Evolutionary conservation across 345 rosid genomes (phyloP).

Genomic region (Nasturtium officinale): DNA sequence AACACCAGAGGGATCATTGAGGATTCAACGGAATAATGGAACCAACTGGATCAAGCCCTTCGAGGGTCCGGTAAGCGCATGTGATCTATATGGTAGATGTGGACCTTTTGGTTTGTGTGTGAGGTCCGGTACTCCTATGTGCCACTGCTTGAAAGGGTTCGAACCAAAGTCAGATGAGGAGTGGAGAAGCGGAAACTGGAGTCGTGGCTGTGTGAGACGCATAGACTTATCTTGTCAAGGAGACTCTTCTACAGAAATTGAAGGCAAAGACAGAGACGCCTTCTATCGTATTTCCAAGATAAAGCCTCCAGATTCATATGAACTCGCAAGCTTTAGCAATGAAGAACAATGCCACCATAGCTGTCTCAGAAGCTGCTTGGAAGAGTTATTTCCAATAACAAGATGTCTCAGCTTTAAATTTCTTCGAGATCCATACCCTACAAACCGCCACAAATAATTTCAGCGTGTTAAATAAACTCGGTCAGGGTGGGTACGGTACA

Average conservation of each 20-base stretch:
- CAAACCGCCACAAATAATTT: slow-evolving; percentile 37
- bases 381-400: slow-evolving; percentile 34
- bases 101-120: slow-evolving; percentile 46
- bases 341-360: slow-evolving; percentile 34
- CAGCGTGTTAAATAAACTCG: slow-evolving; percentile 35
- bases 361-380: slow-evolving; percentile 45
- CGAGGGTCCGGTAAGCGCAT: slow-evolving; percentile 30
- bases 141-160: slow-evolving; percentile 45
- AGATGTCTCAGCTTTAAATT: slow-evolving; percentile 35
- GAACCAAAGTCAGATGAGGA: slow-evolving; percentile 38
- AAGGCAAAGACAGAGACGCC: slow-evolving; percentile 23
- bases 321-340: slow-evolving; percentile 18
- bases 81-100: slow-evolving; percentile 42
- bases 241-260: slow-evolving; percentile 19
- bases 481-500: slow-evolving; percentile 44
- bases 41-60: slow-evolving; percentile 29
- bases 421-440: slow-evolving; percentile 37
- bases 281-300: slow-evolving; percentile 36
- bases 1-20: slow-evolving; percentile 36
- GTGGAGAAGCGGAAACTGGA: slow-evolving; percentile 43
- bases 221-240: slow-evolving; percentile 34
- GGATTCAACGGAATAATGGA: slow-evolving; percentile 29
- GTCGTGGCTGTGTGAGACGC: slow-evolving; percentile 42
- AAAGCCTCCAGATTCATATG: slow-evolving; percentile 44
- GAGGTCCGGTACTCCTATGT: slow-evolving; percentile 18